phyloP scores from a whole-genome alignment of 2,329 filamentous ascomycete species.

The Scedosporium minutisporum region DNA sequence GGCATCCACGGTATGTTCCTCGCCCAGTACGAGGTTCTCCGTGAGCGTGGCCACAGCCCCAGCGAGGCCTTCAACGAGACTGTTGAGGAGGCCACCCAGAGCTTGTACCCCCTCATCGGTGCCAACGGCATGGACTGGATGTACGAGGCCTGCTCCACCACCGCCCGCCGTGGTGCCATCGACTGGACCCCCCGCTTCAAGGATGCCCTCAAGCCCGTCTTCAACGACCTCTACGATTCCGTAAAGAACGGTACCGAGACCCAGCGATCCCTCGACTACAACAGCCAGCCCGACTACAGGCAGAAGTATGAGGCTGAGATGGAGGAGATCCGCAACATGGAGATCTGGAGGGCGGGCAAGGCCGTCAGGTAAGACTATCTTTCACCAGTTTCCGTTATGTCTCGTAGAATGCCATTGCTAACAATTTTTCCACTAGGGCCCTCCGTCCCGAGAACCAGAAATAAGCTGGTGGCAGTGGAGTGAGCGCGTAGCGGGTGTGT shows the following conservation, averaged over 20 bases:
- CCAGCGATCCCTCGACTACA: conserved; percentile 93
- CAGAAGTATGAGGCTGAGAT: conserved; percentile 97
- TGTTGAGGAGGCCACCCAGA: conserved; percentile 98
- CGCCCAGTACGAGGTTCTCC: conserved; percentile 99
- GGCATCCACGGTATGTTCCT: conserved; percentile 99
- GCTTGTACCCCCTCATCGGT: conserved; percentile 93
- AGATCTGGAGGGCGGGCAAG: conserved; percentile 99
- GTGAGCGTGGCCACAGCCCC: conserved; percentile 94
- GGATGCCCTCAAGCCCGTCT: conserved; percentile 95
- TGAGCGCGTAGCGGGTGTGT: conserved; percentile 3
- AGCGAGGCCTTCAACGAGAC: conserved; percentile 99
- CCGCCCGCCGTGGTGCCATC: conserved; percentile 93
- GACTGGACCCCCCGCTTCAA: conserved; percentile 98
- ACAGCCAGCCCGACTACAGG: conserved; percentile 90
- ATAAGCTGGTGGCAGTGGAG: conserved; percentile 31
- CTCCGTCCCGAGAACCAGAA: conserved; percentile 84
- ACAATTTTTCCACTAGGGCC: conserved; percentile 34
- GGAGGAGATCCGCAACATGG: conserved; percentile 92
- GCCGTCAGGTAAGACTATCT: conserved; percentile 65
- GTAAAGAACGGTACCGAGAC: conserved; percentile 91
- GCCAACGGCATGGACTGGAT: conserved; percentile 99
- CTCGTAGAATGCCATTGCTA: conserved; percentile 5
- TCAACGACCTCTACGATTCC: conserved; percentile 92
- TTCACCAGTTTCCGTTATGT: not conserved
- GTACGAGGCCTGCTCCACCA: conserved; percentile 99